phyloP scores from a whole-genome alignment of 768 basidiomycete genomes.

The Auriscalpium microsporum region DNA sequence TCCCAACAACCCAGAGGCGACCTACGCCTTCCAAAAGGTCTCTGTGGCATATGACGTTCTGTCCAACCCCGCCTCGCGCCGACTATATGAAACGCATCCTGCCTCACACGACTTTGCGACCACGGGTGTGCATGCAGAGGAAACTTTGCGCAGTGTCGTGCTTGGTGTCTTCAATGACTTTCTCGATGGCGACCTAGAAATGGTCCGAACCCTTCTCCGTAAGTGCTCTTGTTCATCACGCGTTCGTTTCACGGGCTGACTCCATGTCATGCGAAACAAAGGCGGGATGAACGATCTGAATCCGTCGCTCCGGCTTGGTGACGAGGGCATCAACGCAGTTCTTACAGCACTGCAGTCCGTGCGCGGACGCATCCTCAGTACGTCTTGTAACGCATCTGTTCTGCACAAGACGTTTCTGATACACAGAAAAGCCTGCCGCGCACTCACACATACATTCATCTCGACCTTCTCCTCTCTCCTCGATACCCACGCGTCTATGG shows the following conservation, averaged over 20 bases:
- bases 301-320: constrained; percentile 65
- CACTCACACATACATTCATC: constrained; percentile 67
- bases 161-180: constrained; percentile 74
- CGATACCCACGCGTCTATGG: constrained; percentile 72
- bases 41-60: constrained; percentile 78
- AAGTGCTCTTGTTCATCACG: constrained; percentile 20
- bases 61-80: constrained; percentile 59
- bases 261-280: constrained; percentile 19
- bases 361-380: constrained; percentile 69
- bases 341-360: constrained; percentile 60
- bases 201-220: constrained; percentile 71
- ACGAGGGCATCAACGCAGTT: constrained; percentile 74
- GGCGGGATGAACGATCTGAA: constrained; percentile 75
- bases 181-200: constrained; percentile 80
- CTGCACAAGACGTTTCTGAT: too few species aligned
- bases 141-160: constrained; percentile 71
- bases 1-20: constrained; percentile 66
- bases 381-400: constrained; percentile 15
- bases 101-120: constrained; percentile 36
- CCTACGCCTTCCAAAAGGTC: constrained; percentile 80
- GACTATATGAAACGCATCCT: constrained; percentile 57
- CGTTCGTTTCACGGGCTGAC: not conserved
- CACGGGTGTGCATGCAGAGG: constrained; percentile 58
- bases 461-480: constrained; percentile 68
- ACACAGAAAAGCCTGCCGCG: constrained; percentile 45